Conservation (phyloP, 2,329 filamentous ascomycete genomes). For the Grosmannia huntii region DNA sequence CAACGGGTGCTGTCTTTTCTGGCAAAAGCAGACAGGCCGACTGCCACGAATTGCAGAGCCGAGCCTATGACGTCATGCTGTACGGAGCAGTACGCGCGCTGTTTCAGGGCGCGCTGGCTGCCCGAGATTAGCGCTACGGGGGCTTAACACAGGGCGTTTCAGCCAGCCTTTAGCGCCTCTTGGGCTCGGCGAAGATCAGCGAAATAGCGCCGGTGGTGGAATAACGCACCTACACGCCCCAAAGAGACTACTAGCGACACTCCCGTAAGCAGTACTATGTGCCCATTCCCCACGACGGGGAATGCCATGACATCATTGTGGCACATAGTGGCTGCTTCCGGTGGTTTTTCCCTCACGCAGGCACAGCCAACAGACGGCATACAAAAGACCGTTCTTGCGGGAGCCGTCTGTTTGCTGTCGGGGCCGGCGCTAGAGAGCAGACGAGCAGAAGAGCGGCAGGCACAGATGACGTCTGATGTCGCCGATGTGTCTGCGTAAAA, state of each 20-base stretch:
- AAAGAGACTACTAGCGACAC: neutral
- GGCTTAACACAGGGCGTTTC: neutral
- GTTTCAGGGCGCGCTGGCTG: neutral
- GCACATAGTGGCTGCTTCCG: neutral
- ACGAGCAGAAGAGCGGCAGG: neutral
- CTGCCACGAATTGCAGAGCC: too few species aligned
- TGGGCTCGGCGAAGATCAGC: neutral
- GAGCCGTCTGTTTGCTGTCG: neutral
- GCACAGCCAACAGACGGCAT: too few species aligned
- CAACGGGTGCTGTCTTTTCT: too few species aligned
- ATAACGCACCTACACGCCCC: neutral
- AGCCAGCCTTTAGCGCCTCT: neutral
- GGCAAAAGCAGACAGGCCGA: too few species aligned
- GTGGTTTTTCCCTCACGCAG: too few species aligned
- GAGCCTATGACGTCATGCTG: neutral
- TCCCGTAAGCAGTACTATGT: neutral
- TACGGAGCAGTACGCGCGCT: neutral
- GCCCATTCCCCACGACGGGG: neutral
- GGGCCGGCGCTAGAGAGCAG: neutral
- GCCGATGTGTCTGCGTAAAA: too few species aligned
- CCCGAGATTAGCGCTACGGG: neutral
- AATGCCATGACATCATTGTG: neutral
- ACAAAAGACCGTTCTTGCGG: neutral
- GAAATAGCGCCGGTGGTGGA: neutral
- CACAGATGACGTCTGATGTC: neutral